Conservation (phyloP, 768 basidiomycete species). For the Pleurotus ostreatus region DNA sequence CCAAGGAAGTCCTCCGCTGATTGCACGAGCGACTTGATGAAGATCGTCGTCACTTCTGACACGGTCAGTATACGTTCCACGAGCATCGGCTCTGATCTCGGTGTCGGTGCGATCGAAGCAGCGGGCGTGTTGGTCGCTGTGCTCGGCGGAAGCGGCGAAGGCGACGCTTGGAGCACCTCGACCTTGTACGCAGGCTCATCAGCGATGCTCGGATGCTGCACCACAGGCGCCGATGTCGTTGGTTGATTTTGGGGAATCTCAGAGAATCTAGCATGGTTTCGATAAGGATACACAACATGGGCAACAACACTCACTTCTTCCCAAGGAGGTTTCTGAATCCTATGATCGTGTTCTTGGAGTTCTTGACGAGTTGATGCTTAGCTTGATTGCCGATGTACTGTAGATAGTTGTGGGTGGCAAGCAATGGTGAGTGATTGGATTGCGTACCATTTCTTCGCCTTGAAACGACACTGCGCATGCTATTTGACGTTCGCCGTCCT, state of each 20-base stretch:
- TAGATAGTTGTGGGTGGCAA: constrained; percentile 9
- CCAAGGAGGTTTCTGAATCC: constrained; percentile 93
- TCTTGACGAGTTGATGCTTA: constrained; percentile 92
- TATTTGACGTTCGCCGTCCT: constrained; percentile 98
- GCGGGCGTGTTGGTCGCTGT: constrained; percentile 47
- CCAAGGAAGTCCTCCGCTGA: constrained; percentile 93
- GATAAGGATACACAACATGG: neutral
- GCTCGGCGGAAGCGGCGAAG: constrained; percentile 55
- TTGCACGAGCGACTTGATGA: constrained; percentile 77
- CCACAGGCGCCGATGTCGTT: constrained; percentile 63
- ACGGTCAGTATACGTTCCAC: constrained; percentile 73
- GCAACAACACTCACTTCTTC: constrained; percentile 61
- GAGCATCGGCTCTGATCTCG: constrained; percentile 66
- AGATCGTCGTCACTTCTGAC: constrained; percentile 79
- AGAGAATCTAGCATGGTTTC: constrained; percentile 54
- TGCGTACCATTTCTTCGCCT: constrained; percentile 83
- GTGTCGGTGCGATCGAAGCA: constrained; percentile 64
- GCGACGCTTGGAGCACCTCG: constrained; percentile 73
- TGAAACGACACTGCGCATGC: constrained; percentile 89
- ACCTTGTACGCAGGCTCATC: constrained; percentile 85
- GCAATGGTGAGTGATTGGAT: neutral
- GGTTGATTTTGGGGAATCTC: constrained; percentile 56
- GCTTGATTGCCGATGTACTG: constrained; percentile 98
- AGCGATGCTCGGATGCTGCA: constrained; percentile 67
- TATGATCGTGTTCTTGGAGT: constrained; percentile 89